These are phyloP conservation scores for Epichloe brachyelytri DNA, from an alignment of 2,329 filamentous ascomycete species.

Conservation along the genomic window DNA sequence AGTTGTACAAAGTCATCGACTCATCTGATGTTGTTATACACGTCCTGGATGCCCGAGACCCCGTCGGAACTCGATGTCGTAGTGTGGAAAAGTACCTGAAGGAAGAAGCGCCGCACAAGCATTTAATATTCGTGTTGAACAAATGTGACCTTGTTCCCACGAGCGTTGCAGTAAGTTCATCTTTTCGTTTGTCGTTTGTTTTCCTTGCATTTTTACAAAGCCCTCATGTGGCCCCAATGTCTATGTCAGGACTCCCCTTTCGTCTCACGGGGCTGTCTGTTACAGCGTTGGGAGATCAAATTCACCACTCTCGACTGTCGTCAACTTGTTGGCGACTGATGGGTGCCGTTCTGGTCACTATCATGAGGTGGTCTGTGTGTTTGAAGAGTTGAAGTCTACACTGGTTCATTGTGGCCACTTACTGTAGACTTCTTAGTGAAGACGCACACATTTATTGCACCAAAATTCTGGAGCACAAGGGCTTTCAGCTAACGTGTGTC, in stretches of 20 bases:
- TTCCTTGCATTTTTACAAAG: slow-evolving; percentile 6
- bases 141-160: slow-evolving; percentile 74
- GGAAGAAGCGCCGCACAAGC: slow-evolving; percentile 92
- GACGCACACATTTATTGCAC: slow-evolving; percentile 56
- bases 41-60: slow-evolving; percentile 80
- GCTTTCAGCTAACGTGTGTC: slow-evolving; percentile 6
- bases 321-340: slow-evolving; percentile 43
- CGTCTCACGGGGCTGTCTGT: slow-evolving; percentile 77
- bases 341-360: slow-evolving; percentile 77
- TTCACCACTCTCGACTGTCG: slow-evolving; percentile 29
- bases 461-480: neutral
- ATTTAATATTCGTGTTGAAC: slow-evolving; percentile 44
- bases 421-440: slow-evolving; percentile 97
- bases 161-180: slow-evolving; percentile 75
- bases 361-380: slow-evolving; percentile 70
- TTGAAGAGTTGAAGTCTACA: slow-evolving; percentile 93
- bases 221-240: slow-evolving; percentile 41
- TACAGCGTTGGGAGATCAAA: slow-evolving; percentile 98
- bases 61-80: slow-evolving; percentile 76
- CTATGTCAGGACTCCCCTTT: slow-evolving; percentile 74
- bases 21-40: slow-evolving; percentile 95
- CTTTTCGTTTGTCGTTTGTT: neutral
- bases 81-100: slow-evolving; percentile 73
- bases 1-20: slow-evolving; percentile 89
- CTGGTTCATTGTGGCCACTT: slow-evolving; percentile 39